phyloP scores from a whole-genome alignment of 768 basidiomycete species.

The Mycena capillaripes region DNA sequence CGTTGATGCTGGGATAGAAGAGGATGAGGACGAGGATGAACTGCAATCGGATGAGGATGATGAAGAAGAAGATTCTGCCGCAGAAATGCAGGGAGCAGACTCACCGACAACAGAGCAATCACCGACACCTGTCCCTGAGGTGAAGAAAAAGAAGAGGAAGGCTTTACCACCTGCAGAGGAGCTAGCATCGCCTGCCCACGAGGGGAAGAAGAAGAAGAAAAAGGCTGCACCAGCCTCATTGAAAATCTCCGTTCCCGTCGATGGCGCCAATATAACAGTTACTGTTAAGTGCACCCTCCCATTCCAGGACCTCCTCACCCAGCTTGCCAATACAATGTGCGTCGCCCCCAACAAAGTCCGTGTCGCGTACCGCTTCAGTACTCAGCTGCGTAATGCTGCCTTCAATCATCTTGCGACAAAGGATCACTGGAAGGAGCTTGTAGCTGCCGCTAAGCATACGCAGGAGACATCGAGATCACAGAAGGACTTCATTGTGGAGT shows the following conservation, averaged over 20 bases:
- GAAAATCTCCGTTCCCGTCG: slow-evolving; percentile 9
- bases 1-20: neutral
- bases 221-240: no score
- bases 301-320: neutral
- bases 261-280: neutral
- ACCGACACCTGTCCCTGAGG: no score
- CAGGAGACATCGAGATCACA: neutral
- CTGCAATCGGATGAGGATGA: neutral
- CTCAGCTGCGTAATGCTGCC: neutral
- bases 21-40: neutral
- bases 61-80: neutral
- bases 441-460: neutral
- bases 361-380: slow-evolving; percentile 7
- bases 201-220: no score
- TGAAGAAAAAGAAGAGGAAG: no score
- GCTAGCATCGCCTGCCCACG: no score
- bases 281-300: neutral
- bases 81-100: no score
- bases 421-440: neutral
- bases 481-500: neutral
- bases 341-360: neutral
- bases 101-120: no score
- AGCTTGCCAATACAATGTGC: slow-evolving; percentile 5
- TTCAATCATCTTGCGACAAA: neutral
- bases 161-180: no score